Evolutionary conservation across 2,329 filamentous ascomycete species (phyloP).

Genomic region (Talaromyces sp.): DNA sequence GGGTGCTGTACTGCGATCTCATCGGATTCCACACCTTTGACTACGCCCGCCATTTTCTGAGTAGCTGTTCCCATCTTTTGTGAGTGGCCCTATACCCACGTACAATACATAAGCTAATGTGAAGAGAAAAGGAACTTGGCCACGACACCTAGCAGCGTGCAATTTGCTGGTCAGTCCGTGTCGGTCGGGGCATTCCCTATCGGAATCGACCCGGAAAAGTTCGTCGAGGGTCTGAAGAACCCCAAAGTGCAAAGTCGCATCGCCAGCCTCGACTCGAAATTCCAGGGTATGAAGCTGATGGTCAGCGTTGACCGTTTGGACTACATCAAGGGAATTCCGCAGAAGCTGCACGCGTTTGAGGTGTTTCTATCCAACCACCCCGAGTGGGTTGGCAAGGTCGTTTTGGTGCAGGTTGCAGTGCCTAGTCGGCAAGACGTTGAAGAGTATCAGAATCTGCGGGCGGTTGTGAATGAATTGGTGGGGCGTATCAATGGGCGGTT

Average conservation of each 20-base stretch:
- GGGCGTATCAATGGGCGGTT: conserved; percentile 97
- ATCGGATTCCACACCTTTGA: conserved; percentile 99
- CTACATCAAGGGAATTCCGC: conserved; percentile 98
- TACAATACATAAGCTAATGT: conserved; percentile 13
- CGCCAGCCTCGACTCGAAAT: conserved; percentile 76
- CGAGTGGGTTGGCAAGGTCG: conserved; percentile 96
- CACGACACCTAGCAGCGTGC: conserved; percentile 89
- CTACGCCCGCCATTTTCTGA: conserved; percentile 96
- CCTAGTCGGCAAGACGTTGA: conserved; percentile 94
- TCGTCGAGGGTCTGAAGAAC: conserved; percentile 80
- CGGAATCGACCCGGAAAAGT: conserved; percentile 95
- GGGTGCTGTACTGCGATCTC: conserved; percentile 86
- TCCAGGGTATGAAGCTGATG: conserved; percentile 92
- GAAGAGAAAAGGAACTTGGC: conserved; percentile 35
- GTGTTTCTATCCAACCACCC: conserved; percentile 96
- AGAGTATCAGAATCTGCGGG: conserved; percentile 93
- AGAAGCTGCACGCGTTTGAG: conserved; percentile 93
- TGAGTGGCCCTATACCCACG: conserved; percentile 35
- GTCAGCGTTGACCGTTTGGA: conserved; percentile 95
- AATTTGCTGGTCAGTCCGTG: conserved; percentile 81
- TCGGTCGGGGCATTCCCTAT: conserved; percentile 95
- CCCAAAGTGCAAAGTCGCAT: conserved; percentile 85
- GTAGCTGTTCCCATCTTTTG: conserved; percentile 91
- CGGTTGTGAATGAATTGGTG: conserved; percentile 93
- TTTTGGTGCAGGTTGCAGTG: conserved; percentile 92